phyloP scores from a whole-genome alignment of 179 eudicot species.

The Patellifolia procumbens region DNA sequence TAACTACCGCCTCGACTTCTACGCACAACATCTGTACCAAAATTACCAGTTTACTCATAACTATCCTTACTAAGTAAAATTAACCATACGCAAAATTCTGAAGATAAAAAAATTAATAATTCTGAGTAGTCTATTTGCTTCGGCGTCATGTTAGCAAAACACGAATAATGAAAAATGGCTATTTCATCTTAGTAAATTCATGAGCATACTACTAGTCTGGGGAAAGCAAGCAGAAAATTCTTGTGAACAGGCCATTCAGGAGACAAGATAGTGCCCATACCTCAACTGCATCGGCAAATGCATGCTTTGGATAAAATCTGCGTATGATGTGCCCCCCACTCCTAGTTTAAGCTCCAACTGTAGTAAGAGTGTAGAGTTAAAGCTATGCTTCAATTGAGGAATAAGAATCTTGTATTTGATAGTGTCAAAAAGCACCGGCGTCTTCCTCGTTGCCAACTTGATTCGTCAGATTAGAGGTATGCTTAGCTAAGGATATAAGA shows the following conservation, averaged over 20 bases:
- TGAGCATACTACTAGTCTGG: neutral
- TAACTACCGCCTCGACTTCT: too few relatives aligned
- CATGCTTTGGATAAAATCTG: slow-evolving; percentile 75
- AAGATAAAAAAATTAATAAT: too few relatives aligned
- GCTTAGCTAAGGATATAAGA: neutral
- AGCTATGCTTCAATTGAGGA: neutral
- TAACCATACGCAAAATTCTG: too few relatives aligned
- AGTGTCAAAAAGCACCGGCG: neutral
- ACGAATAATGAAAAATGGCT: neutral
- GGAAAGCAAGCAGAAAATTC: neutral
- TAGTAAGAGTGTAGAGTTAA: neutral
- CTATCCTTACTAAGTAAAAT: too few relatives aligned
- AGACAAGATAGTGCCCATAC: slow-evolving; percentile 35
- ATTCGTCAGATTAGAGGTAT: neutral
- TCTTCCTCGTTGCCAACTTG: neutral
- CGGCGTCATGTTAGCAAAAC: neutral
- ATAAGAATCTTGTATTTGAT: neutral
- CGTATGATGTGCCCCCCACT: slow-evolving; percentile 83
- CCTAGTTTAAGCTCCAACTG: slow-evolving; percentile 94
- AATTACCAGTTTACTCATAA: too few relatives aligned
- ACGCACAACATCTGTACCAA: too few relatives aligned
- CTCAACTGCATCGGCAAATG: slow-evolving; percentile 94
- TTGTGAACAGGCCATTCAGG: neutral
- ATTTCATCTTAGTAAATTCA: neutral
- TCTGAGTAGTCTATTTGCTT: too few relatives aligned